Percentiles rank a stretch among this genome's conserved stretches.
Conservation (phyloP, 768 basidiomycete genomes). For the Paxillus rubicundulus region DNA sequence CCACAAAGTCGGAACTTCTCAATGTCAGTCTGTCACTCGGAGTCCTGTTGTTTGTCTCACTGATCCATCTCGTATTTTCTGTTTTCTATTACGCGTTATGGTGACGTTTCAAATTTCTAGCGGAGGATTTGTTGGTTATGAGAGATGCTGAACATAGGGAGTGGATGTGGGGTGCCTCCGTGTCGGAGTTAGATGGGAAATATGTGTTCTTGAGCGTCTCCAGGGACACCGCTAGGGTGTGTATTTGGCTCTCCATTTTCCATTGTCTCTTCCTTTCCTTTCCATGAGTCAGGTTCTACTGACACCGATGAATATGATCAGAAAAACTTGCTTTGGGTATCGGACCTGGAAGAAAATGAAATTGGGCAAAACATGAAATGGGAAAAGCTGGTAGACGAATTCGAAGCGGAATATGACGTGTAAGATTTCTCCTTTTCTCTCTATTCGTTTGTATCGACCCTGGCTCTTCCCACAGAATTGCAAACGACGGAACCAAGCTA, state of each 20-base stretch:
- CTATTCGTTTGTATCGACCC: constrained; percentile 1
- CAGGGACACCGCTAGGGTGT: constrained; percentile 64
- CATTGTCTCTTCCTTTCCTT: neutral
- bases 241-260: constrained; percentile 10
- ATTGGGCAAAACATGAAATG: constrained; percentile 68
- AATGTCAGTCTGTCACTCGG: constrained; percentile 43
- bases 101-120: constrained; percentile 33
- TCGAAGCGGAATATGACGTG: constrained; percentile 63
- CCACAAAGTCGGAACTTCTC: constrained; percentile 68
- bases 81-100: neutral
- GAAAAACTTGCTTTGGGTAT: constrained; percentile 76
- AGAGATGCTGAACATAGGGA: constrained; percentile 62
- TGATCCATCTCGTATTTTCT: constrained; percentile 3
- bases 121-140: constrained; percentile 65
- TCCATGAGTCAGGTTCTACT: neutral
- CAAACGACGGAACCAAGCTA: constrained; percentile 60
- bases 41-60: constrained; percentile 2
- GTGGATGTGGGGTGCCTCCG: constrained; percentile 57
- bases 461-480: constrained; percentile 42
- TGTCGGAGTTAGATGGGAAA: constrained; percentile 61
- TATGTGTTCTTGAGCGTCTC: constrained; percentile 55
- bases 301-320: constrained; percentile 23
- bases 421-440: constrained; percentile 33
- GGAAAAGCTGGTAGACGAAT: constrained; percentile 69
- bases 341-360: constrained; percentile 56